Base-by-base conservation (phyloP, 345 rosid genomes). In the Turritis glabra region DNA sequence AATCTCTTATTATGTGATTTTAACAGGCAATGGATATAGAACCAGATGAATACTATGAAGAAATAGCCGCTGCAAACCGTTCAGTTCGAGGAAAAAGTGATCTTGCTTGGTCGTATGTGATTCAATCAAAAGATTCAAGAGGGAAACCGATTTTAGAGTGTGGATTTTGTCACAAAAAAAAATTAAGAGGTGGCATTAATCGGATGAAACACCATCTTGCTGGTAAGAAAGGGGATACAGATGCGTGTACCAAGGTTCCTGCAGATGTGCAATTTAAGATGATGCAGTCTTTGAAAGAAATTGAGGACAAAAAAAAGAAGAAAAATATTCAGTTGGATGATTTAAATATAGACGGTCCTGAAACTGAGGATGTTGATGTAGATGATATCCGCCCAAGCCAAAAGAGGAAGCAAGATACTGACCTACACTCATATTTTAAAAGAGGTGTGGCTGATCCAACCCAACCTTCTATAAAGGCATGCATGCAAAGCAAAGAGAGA, bases 151-250 rank as follows among this genome's bases (percentile, higher is more conserved):
- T n/a, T n/a, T n/a, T n/a, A n/a, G n/a, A n/a, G n/a, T 63, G 53
- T 43, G 25, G 13, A n/a, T 63, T 63, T 27, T 63, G n/a, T 26
- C 40, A 63, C 37, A 41, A 2, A 11, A n/a, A 63, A 15, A 63
- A 43, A 43, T 26, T 10, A 43, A 53, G 53, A 26, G 38, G 67
- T 25, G 67, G 10, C 7, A 62, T 41, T 23, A 62, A 10, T 41
- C 26, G 37, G 7, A 62, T 62, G 67, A 41, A 62, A 41, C 67
- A 41, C 8, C 52, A 62, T 40, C 50, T 22, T 60, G 50, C 50
- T 60, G 21, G 33, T 37, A 12, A 22, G 26, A 38, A 38, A 60
- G 33, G 48, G 5, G 47, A 38, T 13, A 60, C 32, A 23, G 1
- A 23, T 14, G 21, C 48, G 10, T 60, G 50, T 38, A n/a, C 13